These are phyloP conservation scores for Dactylellina haptotyla DNA, from an alignment of 2,329 filamentous ascomycete genomes.

Conservation along the genomic window DNA sequence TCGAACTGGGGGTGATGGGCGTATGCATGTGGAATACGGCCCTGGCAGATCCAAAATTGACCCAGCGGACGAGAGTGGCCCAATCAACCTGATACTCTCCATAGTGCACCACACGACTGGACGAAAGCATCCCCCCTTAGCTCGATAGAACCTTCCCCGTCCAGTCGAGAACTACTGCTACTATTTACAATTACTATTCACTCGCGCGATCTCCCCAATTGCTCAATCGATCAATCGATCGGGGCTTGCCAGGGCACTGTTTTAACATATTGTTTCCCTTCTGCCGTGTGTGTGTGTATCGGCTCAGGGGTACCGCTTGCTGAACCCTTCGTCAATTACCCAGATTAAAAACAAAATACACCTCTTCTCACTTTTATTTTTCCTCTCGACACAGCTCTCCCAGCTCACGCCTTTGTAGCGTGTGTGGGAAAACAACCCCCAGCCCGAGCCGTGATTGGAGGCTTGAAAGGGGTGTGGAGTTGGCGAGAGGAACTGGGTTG, in stretches of 20 bases:
- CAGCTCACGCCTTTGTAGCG: no score
- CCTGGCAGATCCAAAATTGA: no score
- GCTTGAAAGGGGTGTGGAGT: neutral
- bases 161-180: no score
- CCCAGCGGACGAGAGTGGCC: neutral
- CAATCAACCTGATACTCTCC: neutral
- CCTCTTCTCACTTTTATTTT: no score
- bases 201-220: no score
- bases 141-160: neutral
- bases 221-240: no score
- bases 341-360: neutral
- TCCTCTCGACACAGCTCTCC: no score
- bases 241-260: neutral
- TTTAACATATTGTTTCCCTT: neutral
- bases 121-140: neutral
- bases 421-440: neutral
- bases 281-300: neutral
- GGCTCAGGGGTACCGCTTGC: constrained; percentile 4
- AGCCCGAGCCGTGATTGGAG: neutral
- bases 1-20: no score
- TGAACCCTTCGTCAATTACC: constrained; percentile 3
- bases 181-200: no score
- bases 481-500: neutral
- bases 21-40: constrained; percentile 1
- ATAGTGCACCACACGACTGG: neutral